Evolutionary conservation across 2,329 filamentous ascomycete genomes (phyloP).

Genomic region (Kalmusia sp.): DNA sequence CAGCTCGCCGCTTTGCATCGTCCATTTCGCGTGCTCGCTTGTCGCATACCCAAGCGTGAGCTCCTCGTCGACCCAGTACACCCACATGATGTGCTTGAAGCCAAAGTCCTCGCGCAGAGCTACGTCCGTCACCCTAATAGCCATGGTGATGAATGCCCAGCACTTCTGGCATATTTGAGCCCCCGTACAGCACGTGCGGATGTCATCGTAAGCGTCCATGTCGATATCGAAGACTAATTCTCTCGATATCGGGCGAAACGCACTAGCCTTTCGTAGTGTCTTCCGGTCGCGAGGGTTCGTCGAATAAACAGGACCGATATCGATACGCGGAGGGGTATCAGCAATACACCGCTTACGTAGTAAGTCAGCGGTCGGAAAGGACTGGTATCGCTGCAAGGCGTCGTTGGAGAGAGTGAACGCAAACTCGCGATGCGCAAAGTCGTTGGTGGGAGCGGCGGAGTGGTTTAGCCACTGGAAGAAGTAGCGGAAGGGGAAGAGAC

Average conservation of each 20-base stretch:
- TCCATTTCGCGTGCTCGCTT: slow-evolving; percentile 83
- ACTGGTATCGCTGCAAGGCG: slow-evolving; percentile 91
- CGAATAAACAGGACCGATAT: slow-evolving; percentile 97
- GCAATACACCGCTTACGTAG: slow-evolving; percentile 91
- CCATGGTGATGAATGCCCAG: slow-evolving; percentile 98
- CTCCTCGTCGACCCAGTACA: slow-evolving; percentile 95
- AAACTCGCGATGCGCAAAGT: slow-evolving; percentile 94
- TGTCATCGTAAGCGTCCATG: slow-evolving; percentile 97
- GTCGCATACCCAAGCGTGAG: slow-evolving; percentile 98
- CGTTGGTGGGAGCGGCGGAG: slow-evolving; percentile 80
- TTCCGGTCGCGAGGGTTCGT: slow-evolving; percentile 95
- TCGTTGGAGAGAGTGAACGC: slow-evolving; percentile 94
- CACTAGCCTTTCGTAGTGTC: slow-evolving; percentile 76
- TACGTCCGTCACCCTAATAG: slow-evolving; percentile 89
- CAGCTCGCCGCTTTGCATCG: slow-evolving; percentile 82
- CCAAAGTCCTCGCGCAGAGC: slow-evolving; percentile 93
- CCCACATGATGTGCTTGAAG: slow-evolving; percentile 96
- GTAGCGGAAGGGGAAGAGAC: slow-evolving; percentile 91
- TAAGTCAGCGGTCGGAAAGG: slow-evolving; percentile 71
- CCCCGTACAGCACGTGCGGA: slow-evolving; percentile 92
- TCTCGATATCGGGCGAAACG: slow-evolving; percentile 88
- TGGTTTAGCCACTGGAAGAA: slow-evolving; percentile 99
- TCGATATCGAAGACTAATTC: slow-evolving; percentile 99
- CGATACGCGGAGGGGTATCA: slow-evolving; percentile 90
- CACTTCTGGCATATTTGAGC: slow-evolving; percentile 93